Base-by-base conservation (phyloP, 2,329 filamentous ascomycete species). In the Penicillium digitatum region DNA sequence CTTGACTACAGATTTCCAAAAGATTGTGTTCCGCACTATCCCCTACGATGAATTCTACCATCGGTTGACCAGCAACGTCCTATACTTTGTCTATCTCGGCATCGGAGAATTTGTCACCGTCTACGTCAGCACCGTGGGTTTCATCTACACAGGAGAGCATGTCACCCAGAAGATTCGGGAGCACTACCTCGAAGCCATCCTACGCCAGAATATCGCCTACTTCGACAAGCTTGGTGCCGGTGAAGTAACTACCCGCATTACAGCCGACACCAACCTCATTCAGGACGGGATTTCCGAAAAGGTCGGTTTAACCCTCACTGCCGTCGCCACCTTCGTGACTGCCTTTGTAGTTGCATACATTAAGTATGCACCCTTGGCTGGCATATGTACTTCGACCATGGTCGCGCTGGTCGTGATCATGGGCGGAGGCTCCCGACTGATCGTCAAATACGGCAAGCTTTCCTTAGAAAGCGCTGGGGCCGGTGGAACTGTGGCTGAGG, bases 211-310 rank as follows among this genome's bases (percentile, higher is more conserved):
- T 70, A 93, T 95, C 70, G 91, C 85, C 43, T 95, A 90, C 73
- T 95, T 95, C 74, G 94, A 97, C 73, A 94, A 94, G 67, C 81
- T 96, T 14, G 93, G 92, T 48, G 88, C 91, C 32, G 92, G 93
- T 55, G 94, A 96, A 74, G 89, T 97, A 57, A 96, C 92, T 0
- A 96, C 92, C 1, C 87, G 92, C 60, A 96, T 96, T 64, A 97
- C 93, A 0, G 87, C 92, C 11, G 93, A 97, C 71, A 95, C 90
- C 42, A 96, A 96, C 67, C 78, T 95, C 50, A 87, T 97, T 52
- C 93, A 96, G 72, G 92, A 95, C 62, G 93, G 91, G 54, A 90
- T 99, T 43, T 95, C 90, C 0, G 90, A 95, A 72, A 96, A 96
- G 77, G 82, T 95, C 42, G 86, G 85, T 14, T 76, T 96, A 60